Evolutionary conservation across 768 basidiomycete genomes (phyloP).

Genomic region (Termitomyces sp.): DNA sequence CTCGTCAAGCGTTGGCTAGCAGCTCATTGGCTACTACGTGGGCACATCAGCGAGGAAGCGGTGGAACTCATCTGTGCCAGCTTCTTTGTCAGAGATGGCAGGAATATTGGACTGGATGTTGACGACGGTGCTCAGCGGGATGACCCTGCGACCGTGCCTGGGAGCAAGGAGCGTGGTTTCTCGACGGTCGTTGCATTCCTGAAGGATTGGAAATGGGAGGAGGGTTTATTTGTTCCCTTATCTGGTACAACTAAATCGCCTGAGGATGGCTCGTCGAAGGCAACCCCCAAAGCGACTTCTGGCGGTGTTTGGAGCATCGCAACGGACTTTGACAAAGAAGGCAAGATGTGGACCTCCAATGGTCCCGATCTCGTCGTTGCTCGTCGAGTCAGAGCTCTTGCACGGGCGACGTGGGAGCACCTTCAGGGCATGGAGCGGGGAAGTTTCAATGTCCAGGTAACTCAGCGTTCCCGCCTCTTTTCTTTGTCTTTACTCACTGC

Average conservation of each 20-base stretch:
- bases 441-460: slow-evolving; percentile 55
- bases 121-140: slow-evolving; percentile 24
- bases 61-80: slow-evolving; percentile 82
- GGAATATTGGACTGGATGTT: slow-evolving; percentile 21
- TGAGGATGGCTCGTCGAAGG: slow-evolving; percentile 14
- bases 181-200: slow-evolving; percentile 66
- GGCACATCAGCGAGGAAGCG: slow-evolving; percentile 70
- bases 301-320: slow-evolving; percentile 68
- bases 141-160: slow-evolving; percentile 45
- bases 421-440: slow-evolving; percentile 49
- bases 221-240: slow-evolving; percentile 69
- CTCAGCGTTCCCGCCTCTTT: background rate
- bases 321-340: slow-evolving; percentile 72
- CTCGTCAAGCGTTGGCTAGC: slow-evolving; percentile 92
- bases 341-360: slow-evolving; percentile 67
- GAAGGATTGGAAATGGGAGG: slow-evolving; percentile 80
- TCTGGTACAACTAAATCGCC: slow-evolving; percentile 37
- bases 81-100: slow-evolving; percentile 60
- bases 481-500: background rate
- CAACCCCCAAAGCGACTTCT: slow-evolving; percentile 18
- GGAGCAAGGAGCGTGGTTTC: slow-evolving; percentile 78
- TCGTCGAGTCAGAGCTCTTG: slow-evolving; percentile 63
- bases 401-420: slow-evolving; percentile 65
- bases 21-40: slow-evolving; percentile 78
- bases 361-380: slow-evolving; percentile 72